A percentile compares a stretch with the other conserved stretches of the same genome.
phyloP scores from a whole-genome alignment of 2,329 filamentous ascomycete species.

The Nemania diffusa region DNA sequence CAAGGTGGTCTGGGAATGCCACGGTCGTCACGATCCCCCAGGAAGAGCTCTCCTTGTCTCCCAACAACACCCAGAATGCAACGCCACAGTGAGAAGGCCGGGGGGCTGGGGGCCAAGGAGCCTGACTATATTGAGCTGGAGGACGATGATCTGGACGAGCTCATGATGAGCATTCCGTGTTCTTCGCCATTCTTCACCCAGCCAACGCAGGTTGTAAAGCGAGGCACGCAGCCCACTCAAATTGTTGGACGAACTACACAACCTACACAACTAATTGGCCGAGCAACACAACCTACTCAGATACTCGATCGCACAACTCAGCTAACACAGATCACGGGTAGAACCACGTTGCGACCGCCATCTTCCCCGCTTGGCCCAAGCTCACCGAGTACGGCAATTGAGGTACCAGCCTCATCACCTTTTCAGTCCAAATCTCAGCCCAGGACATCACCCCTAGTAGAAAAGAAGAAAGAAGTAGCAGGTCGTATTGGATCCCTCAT shows the following conservation, averaged over 20 bases:
- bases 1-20: conserved; percentile 13
- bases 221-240: conserved; percentile 55
- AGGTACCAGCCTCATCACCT: conserved; percentile 91
- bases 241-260: conserved; percentile 58
- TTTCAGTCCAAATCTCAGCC: conserved; percentile 58
- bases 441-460: conserved; percentile 28
- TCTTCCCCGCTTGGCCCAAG: conserved; percentile 52
- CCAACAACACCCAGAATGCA: conserved; percentile 34
- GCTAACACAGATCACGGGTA: conserved; percentile 55
- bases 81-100: conserved; percentile 14
- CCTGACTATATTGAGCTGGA: conserved; percentile 46
- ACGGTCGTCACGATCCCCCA: conserved; percentile 5
- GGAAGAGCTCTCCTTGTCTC: conserved; percentile 23
- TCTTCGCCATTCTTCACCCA: conserved; percentile 61
- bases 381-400: conserved; percentile 65
- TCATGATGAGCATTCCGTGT: conserved; percentile 50
- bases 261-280: conserved; percentile 68
- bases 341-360: conserved; percentile 50
- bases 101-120: conserved; percentile 28
- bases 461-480: conserved; percentile 32
- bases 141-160: conserved; percentile 58
- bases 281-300: conserved; percentile 54
- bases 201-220: conserved; percentile 52
- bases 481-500: conserved; percentile 68
- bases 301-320: conserved; percentile 51